Base-by-base conservation (phyloP, 805 yeast species). In the Ogataea philodendri region DNA sequence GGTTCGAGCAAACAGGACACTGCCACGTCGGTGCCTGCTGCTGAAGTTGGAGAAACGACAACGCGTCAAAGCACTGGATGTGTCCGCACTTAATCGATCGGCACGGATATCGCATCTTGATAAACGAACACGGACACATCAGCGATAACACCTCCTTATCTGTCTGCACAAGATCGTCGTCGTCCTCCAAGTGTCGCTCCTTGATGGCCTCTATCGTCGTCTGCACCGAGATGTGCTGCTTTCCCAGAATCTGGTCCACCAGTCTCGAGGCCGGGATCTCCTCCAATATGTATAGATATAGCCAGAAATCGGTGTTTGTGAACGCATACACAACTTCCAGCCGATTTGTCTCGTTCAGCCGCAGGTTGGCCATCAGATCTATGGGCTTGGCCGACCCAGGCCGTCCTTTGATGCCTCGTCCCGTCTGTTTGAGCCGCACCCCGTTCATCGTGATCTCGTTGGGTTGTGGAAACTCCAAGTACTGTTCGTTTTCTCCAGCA, bases 21-120 rank as follows among this genome's bases (percentile, higher is more conserved):
- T 64, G 63, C 97, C 97, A 90, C 0, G 84, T 75, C 0, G 96
- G 83, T 0, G 84, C 76, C 54, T 83, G 90, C 37, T 69, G 67
- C 56, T 90, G 97, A 27, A 88, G 68, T 51, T 77, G 74, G 7
- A 93, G 49, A 53, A 74, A 93, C 27, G 84, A 75, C 22, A 69
- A 57, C 0, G 85, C 89, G 60, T 93, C 98, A 57, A 89, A 86
- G 55, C 97, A 89, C 51, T 84, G 90, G 10, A 87, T 62, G 60
- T 93, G 98, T 22, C 71, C 64, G 61, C 98, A 93, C 30, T 60
- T 65, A 1, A 69, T 61, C 1, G 95, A 77, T 46, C 86, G 74
- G 1, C 78, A 75, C 0, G 98, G 97, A 34, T 71, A 59, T 37
- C 67, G 64, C 71, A 93, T 81, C 38, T 84, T 70, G 7, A 76